Evolutionary conservation across 1,284 basidiomycete genomes (phyloP), one percentile per base, ranked within the genome.

Genomic region (Pascua guehoae): DNA sequence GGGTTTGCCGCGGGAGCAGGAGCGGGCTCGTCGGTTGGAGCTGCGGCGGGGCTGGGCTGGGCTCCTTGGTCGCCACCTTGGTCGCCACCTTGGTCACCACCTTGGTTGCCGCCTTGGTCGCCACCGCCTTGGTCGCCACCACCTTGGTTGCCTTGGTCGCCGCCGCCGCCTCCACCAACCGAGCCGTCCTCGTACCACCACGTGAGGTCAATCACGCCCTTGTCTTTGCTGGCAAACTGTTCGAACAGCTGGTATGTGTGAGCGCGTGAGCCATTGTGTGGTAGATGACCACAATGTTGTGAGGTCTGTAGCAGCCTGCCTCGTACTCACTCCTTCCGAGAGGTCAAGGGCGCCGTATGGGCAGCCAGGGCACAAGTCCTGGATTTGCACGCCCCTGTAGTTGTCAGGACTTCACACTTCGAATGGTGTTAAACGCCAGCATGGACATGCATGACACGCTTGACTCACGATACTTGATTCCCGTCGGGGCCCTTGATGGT

Each of bases 291-390:
- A 46, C 38, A 16, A 8, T 17, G n/a, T 8, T 15, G 14, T 12
- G 9, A 18, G 2, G 7, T 37, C n/a, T 24, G 41, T 11, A n/a
- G 43, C 40, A 36, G n/a, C 9, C 15, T 15, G n/a, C n/a, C 9
- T n/a, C 3, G 15, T n/a, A 53, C 51, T 47, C 32, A 53, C 51
- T 12, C 51, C 39, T 2, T 24, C 39, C 10, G 88, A 88, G 58
- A 94, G 80, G 79, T 96, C 91, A 56, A 95, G 83, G 43, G 83
- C 88, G 42, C 83, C 85, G 41, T 74, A 82, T 5, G 49, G 54
- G 57, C 72, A 73, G 12, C 65, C 62, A 1, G 73, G 73, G 56
- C 72, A 77, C 81, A 82, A 80, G 72, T 91, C 89, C 65, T 80
- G 80, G 64, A 91, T 83, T 9, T 73, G 78, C 2, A 88, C 88